Base-by-base conservation (phyloP, 495 filamentous ascomycete species). In the Amphirosellinia nigrospora region DNA sequence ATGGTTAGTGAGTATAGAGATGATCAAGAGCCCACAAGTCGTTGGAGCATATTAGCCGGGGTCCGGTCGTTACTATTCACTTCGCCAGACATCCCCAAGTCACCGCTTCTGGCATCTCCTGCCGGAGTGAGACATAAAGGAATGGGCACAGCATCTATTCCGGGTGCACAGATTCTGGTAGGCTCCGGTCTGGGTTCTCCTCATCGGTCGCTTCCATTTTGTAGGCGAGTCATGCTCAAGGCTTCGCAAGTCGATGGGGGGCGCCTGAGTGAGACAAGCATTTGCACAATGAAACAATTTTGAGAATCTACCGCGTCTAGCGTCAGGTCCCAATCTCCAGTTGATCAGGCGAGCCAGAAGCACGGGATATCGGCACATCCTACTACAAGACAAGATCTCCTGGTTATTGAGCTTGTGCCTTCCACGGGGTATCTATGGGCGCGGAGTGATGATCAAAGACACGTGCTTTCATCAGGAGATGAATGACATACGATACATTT, bases 61-160 rank as follows among this genome's bases (percentile, higher is more conserved):
- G 28, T 4, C 30, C n/a, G 19, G 30, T 50, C 30, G 61, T 58
- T 36, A 11, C 23, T 28, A 11, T 36, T 28, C 39, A 48, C 39
- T 32, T n/a, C n/a, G n/a, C 58, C 15, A 45, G 41, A 16, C 13
- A 45, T 45, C 30, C n/a, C 30, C 43, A 30, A 48, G 30, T 64
- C 41, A 30, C 38, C 61, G 61, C 55, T 58, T 58, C 32, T 36
- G 21, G 43, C 43, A 64, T 64, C 30, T 64, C 43, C 61, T 58
- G 21, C 55, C 10, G n/a, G 41, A 48, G 39, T 61, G 66, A 68
- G 65, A 68, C 66, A 16, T 39, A 19, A 65, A 65, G 63, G 63
- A 52, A 48, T 36, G 55, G 55, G 66, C 55, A 39, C 66, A 60
- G 36, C 53, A 46, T 32, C 19, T 30, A 34, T 43, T 32, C 19